phyloP scores from a whole-genome alignment of 805 yeast species.

The Metschnikowia picachoensis region DNA sequence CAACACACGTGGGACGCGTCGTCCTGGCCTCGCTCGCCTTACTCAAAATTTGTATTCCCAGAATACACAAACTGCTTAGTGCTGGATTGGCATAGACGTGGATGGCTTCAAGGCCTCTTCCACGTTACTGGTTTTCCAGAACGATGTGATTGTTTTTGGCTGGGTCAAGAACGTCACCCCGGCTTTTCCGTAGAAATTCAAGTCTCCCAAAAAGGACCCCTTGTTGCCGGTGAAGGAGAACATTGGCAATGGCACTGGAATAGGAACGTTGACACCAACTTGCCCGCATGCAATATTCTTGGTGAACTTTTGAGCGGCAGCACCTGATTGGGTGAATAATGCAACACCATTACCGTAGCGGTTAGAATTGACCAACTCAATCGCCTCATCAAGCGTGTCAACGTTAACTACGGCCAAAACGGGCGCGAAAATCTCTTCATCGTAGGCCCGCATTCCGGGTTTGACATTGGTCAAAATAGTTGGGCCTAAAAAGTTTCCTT shows the following conservation, averaged over 20 bases:
- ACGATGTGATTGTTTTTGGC: conserved; percentile 68
- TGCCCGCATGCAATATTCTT: conserved; percentile 69
- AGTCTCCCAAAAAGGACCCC: conserved; percentile 72
- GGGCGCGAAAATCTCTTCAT: conserved; percentile 76
- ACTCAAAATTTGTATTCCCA: too few species aligned
- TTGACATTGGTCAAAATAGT: conserved; percentile 58
- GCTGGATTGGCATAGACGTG: conserved; percentile 67
- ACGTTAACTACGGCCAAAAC: conserved; percentile 60
- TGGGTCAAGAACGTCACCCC: conserved; percentile 70
- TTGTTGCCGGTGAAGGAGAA: conserved; percentile 76
- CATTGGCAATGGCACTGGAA: conserved; percentile 80
- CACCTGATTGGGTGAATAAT: conserved; percentile 65
- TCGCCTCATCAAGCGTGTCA: conserved; percentile 66
- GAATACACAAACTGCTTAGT: conserved; percentile 17
- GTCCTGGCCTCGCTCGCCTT: too few species aligned
- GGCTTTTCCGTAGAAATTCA: conserved; percentile 77
- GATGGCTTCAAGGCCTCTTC: conserved; percentile 47
- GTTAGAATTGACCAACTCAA: conserved; percentile 54
- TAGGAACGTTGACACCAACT: conserved; percentile 75
- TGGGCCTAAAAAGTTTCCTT: conserved; percentile 72
- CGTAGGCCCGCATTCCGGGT: conserved; percentile 69
- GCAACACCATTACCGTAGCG: conserved; percentile 70
- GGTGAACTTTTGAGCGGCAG: conserved; percentile 67
- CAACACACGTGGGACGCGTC: too few species aligned
- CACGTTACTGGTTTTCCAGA: conserved; percentile 57